These are phyloP conservation scores for Kwoniella shivajii DNA, from an alignment of 1,284 basidiomycete species.

Conservation along the genomic window DNA sequence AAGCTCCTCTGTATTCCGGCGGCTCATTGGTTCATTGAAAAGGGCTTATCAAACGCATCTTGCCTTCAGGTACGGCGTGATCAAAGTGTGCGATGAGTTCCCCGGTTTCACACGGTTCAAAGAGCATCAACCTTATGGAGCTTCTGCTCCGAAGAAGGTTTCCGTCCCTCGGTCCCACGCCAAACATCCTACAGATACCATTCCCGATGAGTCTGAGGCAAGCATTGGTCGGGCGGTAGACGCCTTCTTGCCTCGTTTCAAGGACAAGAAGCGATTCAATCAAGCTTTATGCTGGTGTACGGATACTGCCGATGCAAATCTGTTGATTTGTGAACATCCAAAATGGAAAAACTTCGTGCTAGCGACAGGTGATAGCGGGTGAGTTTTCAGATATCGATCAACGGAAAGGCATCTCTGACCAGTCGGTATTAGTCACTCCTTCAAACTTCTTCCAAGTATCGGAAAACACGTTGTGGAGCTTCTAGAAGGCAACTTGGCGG, in stretches of 20 bases:
- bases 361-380: slow-evolving; percentile 43
- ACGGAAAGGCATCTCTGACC: not conserved
- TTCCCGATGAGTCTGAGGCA: slow-evolving; percentile 33
- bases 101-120: slow-evolving; percentile 36
- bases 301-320: slow-evolving; percentile 43
- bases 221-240: slow-evolving; percentile 33
- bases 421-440: slow-evolving; percentile 28
- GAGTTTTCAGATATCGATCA: not conserved
- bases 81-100: slow-evolving; percentile 47
- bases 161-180: slow-evolving; percentile 51
- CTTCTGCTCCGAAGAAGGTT: slow-evolving; percentile 21
- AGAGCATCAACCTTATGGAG: slow-evolving; percentile 26
- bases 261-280: slow-evolving; percentile 35
- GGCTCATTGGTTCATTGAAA: not conserved
- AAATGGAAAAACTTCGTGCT: slow-evolving; percentile 36
- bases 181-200: slow-evolving; percentile 45
- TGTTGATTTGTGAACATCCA: slow-evolving; percentile 43
- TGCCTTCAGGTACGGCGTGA: slow-evolving; percentile 17
- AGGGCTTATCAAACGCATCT: not conserved
- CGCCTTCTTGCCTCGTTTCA: slow-evolving; percentile 41
- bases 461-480: slow-evolving; percentile 50
- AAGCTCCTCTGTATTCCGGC: slow-evolving; percentile 12
- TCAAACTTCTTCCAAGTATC: slow-evolving; percentile 54
- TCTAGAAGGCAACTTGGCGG: slow-evolving; percentile 42
- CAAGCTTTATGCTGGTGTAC: slow-evolving; percentile 51